Percentiles rank a stretch among this genome's conserved stretches.
Evolutionary conservation across 495 filamentous ascomycete genomes (phyloP).

Genomic region (Astrocystis sublimbata): DNA sequence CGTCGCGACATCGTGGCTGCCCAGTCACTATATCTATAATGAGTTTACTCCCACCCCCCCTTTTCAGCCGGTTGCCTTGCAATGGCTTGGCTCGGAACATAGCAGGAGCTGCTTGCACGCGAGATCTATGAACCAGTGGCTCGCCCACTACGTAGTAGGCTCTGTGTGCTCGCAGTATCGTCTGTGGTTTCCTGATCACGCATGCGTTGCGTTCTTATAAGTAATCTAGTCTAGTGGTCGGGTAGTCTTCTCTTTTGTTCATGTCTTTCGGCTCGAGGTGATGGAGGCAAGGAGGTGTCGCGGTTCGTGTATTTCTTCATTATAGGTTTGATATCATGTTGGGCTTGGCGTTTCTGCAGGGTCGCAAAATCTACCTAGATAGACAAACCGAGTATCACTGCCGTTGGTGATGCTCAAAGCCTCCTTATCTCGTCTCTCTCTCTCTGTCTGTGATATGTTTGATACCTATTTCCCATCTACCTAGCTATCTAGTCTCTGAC

Average conservation of each 20-base stretch:
- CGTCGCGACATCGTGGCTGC: slow-evolving; percentile 90
- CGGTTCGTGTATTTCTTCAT: neutral
- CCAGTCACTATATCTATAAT: slow-evolving; percentile 87
- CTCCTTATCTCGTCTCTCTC: slow-evolving; percentile 14
- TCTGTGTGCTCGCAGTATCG: slow-evolving; percentile 1
- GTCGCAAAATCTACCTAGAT: slow-evolving; percentile 26
- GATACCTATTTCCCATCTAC: too few species aligned
- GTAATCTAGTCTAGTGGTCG: too few species aligned
- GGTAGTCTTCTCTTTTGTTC: neutral
- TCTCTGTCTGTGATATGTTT: slow-evolving; percentile 4
- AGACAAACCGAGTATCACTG: slow-evolving; percentile 31
- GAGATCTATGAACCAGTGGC: slow-evolving; percentile 17
- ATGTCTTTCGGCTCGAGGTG: neutral
- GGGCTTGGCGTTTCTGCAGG: neutral
- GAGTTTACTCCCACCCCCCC: slow-evolving; percentile 1
- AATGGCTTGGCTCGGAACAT: slow-evolving; percentile 7
- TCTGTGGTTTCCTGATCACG: slow-evolving; percentile 13
- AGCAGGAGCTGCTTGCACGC: slow-evolving; percentile 10
- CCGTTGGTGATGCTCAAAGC: slow-evolving; percentile 30
- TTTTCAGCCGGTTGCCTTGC: neutral
- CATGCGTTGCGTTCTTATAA: neutral
- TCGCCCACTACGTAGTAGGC: slow-evolving; percentile 17
- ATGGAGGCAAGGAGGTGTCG: neutral
- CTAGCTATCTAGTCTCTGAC: neutral
- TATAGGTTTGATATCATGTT: slow-evolving; percentile 2